Conservation (phyloP, 73 alveolate genomes). For the Urostyla sp. region DNA sequence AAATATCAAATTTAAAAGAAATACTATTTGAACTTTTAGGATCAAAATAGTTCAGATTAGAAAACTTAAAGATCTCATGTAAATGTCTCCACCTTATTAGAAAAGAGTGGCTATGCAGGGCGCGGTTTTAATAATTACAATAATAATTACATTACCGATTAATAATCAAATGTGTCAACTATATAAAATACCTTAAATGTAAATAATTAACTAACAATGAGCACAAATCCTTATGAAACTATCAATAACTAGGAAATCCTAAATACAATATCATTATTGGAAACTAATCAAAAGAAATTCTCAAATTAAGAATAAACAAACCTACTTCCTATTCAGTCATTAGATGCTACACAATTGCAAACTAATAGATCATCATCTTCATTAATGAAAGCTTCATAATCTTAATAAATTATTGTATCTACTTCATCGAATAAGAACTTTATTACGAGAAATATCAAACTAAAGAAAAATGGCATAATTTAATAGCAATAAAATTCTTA, state of each 20-base stretch:
- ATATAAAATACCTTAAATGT: too few relatives aligned
- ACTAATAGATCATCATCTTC: neutral
- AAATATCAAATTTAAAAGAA: too few relatives aligned
- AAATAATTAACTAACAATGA: too few relatives aligned
- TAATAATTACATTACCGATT: too few relatives aligned
- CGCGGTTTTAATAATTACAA: too few relatives aligned
- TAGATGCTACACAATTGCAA: neutral
- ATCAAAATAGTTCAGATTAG: too few relatives aligned
- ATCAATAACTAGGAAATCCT: conserved; percentile 3
- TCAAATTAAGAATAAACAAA: neutral
- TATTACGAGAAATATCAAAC: conserved; percentile 28
- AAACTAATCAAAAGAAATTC: conserved; percentile 16
- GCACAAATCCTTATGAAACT: conserved; percentile 51
- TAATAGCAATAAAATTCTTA: too few relatives aligned
- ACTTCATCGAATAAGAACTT: conserved; percentile 21
- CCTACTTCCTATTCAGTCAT: conserved; percentile 4
- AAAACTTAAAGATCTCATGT: too few relatives aligned
- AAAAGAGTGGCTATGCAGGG: too few relatives aligned
- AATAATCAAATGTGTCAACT: too few relatives aligned
- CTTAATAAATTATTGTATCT: neutral
- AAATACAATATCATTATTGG: neutral
- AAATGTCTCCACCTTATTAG: too few relatives aligned
- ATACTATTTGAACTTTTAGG: too few relatives aligned
- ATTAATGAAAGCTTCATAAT: neutral
- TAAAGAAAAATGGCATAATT: conserved; percentile 12